Percentiles rank a stretch among this genome's conserved stretches.
phyloP scores from a whole-genome alignment of 345 rosid genomes.

The Populus nigra region DNA sequence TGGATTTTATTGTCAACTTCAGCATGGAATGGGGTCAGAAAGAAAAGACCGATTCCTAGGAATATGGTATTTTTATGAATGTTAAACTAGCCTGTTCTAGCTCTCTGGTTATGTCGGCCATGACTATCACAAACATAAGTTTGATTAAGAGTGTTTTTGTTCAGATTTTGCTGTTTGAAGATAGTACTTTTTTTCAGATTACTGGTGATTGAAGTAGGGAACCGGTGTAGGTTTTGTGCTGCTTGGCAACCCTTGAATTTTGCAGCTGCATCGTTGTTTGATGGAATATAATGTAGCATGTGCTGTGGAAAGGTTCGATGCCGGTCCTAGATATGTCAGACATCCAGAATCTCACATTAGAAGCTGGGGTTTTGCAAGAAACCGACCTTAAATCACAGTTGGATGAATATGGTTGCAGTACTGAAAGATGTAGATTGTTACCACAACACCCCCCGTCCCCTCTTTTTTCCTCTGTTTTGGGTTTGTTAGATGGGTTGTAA shows the following conservation, averaged over 20 bases:
- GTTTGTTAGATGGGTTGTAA: not conserved
- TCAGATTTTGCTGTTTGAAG: not conserved
- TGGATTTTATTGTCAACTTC: slow-evolving; percentile 10
- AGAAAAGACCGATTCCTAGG: not conserved
- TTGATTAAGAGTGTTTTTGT: not conserved
- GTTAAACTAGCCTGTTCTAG: not conserved
- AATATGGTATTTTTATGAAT: not conserved
- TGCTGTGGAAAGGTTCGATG: not conserved
- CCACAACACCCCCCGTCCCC: not conserved
- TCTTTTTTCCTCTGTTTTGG: not conserved
- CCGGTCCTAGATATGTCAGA: not conserved
- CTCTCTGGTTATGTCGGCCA: not conserved
- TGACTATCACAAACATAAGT: not conserved
- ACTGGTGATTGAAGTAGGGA: not conserved
- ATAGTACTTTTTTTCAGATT: not conserved
- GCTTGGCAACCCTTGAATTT: not conserved
- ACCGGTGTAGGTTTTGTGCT: not conserved
- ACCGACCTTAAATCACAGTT: not conserved
- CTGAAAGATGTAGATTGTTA: not conserved
- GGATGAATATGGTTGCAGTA: not conserved
- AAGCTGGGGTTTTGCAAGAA: not conserved
- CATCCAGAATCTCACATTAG: not conserved
- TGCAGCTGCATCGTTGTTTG: not conserved
- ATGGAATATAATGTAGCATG: not conserved
- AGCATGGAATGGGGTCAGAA: not conserved